Conservation (phyloP, 306 rosid genomes). For the Rubus parviflorus region DNA sequence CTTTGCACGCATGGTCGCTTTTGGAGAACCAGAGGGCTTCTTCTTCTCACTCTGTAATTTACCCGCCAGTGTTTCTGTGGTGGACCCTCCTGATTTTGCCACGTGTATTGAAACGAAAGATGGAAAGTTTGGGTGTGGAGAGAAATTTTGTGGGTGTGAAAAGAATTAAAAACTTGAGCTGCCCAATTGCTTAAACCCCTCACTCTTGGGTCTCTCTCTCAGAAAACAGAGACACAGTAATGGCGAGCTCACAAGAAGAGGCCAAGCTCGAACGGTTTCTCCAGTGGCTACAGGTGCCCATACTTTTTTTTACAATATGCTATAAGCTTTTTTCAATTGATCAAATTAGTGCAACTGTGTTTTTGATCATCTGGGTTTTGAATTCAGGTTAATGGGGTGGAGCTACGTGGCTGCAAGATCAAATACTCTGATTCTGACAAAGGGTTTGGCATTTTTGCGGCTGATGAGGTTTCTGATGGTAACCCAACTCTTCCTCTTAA, state of each 20-base stretch:
- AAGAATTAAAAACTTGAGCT: neutral
- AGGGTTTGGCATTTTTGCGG: conserved; percentile 78
- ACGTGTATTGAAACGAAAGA: neutral
- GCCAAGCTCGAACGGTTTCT: conserved; percentile 64
- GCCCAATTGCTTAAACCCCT: neutral
- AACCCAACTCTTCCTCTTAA: conserved; percentile 24
- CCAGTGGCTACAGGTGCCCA: conserved; percentile 77
- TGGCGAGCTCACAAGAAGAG: conserved; percentile 59
- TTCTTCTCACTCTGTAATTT: neutral
- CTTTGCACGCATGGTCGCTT: neutral
- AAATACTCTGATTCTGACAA: conserved; percentile 69
- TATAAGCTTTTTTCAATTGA: neutral
- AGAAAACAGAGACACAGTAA: conserved; percentile 19
- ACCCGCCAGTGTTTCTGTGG: neutral
- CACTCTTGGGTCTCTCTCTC: neutral
- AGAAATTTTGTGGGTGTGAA: neutral
- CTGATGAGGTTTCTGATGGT: conserved; percentile 70
- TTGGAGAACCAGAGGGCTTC: neutral
- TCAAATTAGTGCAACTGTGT: neutral
- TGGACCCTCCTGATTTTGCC: neutral
- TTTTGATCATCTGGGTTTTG: conserved; percentile 29
- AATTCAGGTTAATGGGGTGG: conserved; percentile 71
- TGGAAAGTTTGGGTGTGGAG: neutral
- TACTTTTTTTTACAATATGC: neutral
- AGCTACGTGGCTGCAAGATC: conserved; percentile 72